Conservation (phyloP, 345 rosid genomes). For the Moricandia arvensis region DNA sequence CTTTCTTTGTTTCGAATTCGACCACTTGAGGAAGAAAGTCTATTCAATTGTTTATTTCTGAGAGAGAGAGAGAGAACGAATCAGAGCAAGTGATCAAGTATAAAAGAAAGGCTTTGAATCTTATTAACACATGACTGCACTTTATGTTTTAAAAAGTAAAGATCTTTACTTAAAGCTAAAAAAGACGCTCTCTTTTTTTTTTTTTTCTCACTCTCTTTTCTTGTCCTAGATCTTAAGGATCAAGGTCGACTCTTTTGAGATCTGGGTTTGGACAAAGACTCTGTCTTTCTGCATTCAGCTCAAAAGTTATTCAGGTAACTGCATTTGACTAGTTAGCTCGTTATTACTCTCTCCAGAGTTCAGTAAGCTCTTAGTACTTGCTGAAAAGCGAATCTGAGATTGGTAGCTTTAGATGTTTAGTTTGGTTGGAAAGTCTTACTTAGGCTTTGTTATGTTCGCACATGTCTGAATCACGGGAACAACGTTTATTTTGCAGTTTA, state of each 20-base stretch:
- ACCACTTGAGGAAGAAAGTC: conserved; percentile 5
- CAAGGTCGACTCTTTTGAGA: conserved; percentile 13
- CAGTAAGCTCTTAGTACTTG: not conserved
- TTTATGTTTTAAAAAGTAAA: not conserved
- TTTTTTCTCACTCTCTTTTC: not conserved
- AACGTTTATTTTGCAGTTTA: conserved; percentile 16
- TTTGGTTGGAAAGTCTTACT: not conserved
- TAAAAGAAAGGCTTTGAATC: conserved; percentile 16
- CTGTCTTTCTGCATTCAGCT: conserved; percentile 25
- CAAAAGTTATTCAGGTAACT: conserved; percentile 11
- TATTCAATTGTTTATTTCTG: conserved; percentile 14
- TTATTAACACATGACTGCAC: not conserved
- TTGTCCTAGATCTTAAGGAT: conserved; percentile 30
- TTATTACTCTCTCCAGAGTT: not conserved
- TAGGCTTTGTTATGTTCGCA: not conserved
- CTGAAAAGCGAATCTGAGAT: conserved; percentile 22
- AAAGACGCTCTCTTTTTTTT: conserved; percentile 18
- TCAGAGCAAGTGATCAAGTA: not conserved
- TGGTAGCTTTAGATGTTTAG: conserved; percentile 20
- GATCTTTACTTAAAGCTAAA: not conserved
- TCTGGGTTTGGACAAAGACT: conserved; percentile 25
- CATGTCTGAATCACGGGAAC: conserved; percentile 26
- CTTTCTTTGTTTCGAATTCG: not conserved
- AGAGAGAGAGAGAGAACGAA: conserved; percentile 1
- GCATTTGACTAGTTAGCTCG: not conserved